Base-by-base conservation (phyloP, 225 moss, liverwort and hornwort genomes). In the Rhytidiadelphus loreus region DNA sequence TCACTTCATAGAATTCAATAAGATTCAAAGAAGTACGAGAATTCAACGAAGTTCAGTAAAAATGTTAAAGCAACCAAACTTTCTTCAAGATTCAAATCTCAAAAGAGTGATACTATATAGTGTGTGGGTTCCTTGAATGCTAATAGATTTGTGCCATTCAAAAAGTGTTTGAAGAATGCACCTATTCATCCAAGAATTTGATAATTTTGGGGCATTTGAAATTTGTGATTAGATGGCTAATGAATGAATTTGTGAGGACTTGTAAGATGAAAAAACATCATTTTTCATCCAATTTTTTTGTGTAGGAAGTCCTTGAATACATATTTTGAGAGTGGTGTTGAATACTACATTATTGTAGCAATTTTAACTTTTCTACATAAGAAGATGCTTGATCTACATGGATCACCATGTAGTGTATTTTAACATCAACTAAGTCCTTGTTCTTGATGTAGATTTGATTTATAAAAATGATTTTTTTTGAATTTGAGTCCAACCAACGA, bases 211-310 rank as follows among this genome's bases (percentile, higher is more conserved):
- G 20, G 7, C 2, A 2, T 19, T 74, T 74, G 48, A 74, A 74
- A 74, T 0, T 0, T 11, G 0, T 19, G 0, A 29, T 7, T 30
- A 46, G 30, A 33, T 76, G 33, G 21, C 0, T 76, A 0, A 33
- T 50, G 50, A 52, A 33, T 50, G 52, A 33, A n/a, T 33, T 12
- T 76, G 14, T 11, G 3, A 33, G 0, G 35, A 8, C 14, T 7
- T 76, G 2, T 5, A 23, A 52, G 5, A 33, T 76, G 52, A 22
- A 50, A 32, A 75, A 52, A 19, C 5, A 20, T 7, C 22, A 6
- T 52, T 12, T 21, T 41, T 33, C 33, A 33, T 33, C 5, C 5
- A 13, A 21, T 52, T 33, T 50, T 26, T 50, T 12, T 6, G 12
- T 6, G 12, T 12, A 0, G 4, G 5, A 33, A 3, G 13, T 50